These are phyloP conservation scores for Penicillium crustosum DNA, from an alignment of 2,329 filamentous ascomycete species.

Conservation along the genomic window DNA sequence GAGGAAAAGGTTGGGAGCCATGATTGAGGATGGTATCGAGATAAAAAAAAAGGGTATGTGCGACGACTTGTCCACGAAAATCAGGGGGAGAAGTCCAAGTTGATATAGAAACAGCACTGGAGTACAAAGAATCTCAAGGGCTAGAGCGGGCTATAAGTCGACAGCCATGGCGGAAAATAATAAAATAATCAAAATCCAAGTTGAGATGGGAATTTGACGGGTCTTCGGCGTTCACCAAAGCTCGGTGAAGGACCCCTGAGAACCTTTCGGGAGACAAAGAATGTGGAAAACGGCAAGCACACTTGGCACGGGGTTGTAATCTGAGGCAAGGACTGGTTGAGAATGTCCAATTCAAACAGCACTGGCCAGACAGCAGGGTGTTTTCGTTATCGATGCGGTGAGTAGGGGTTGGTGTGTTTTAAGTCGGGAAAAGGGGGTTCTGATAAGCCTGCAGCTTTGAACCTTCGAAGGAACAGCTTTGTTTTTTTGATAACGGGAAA, in stretches of 20 bases:
- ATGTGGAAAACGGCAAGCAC: slow-evolving; percentile 11
- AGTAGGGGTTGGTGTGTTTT: slow-evolving; percentile 12
- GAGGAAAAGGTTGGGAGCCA: slow-evolving; percentile 54
- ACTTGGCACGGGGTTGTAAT: slow-evolving; percentile 13
- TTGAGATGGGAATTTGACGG: slow-evolving; percentile 13
- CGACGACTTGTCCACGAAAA: neutral
- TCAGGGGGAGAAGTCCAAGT: neutral
- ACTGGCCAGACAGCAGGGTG: slow-evolving; percentile 1
- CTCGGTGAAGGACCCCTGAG: slow-evolving; percentile 17
- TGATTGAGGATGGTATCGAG: slow-evolving; percentile 26
- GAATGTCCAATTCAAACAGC: slow-evolving; percentile 12
- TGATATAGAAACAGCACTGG: slow-evolving; percentile 26
- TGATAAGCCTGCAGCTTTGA: slow-evolving; percentile 23
- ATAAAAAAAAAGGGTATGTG: neutral
- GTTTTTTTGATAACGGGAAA: neutral
- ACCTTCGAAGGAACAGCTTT: slow-evolving; percentile 4
- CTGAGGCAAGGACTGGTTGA: slow-evolving; percentile 13
- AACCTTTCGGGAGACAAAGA: slow-evolving; percentile 11
- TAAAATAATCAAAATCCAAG: slow-evolving; percentile 21
- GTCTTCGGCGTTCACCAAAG: slow-evolving; percentile 16
- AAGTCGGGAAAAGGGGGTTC: slow-evolving; percentile 8
- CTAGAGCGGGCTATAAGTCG: slow-evolving; percentile 30
- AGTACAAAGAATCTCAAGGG: slow-evolving; percentile 23
- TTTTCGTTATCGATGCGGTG: slow-evolving; percentile 28
- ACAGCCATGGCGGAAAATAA: slow-evolving; percentile 32